phyloP scores from a whole-genome alignment of 164 flowering plant genomes.

The Saururus chinensis region DNA sequence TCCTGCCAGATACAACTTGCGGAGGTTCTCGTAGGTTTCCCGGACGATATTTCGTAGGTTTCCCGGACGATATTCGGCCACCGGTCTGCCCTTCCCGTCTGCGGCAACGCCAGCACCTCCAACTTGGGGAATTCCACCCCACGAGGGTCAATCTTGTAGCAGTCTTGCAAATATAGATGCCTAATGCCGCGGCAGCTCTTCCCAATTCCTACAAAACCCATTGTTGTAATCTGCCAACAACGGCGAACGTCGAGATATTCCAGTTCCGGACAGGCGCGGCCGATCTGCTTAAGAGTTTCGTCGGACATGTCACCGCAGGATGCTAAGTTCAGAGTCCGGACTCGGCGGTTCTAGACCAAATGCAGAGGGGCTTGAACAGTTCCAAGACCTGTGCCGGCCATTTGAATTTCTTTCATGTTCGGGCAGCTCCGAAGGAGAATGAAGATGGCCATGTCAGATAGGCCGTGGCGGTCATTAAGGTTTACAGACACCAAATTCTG shows the following conservation, averaged over 20 bases:
- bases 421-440: slow-evolving; percentile 24
- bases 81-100: slow-evolving; percentile 26
- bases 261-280: slow-evolving; percentile 30
- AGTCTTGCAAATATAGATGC: slow-evolving; percentile 23
- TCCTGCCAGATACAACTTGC: too few species aligned
- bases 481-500: slow-evolving; percentile 18
- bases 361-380: slow-evolving; percentile 2
- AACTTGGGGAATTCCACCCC: slow-evolving; percentile 19
- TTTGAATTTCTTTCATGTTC: slow-evolving; percentile 21
- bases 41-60: too few species aligned
- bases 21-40: too few species aligned
- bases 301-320: slow-evolving; percentile 19
- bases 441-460: slow-evolving; percentile 27
- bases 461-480: slow-evolving; percentile 23
- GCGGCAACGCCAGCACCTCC: slow-evolving; percentile 25
- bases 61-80: slow-evolving; percentile 3
- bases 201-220: slow-evolving; percentile 23
- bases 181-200: slow-evolving; percentile 23
- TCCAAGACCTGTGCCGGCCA: slow-evolving; percentile 42
- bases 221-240: slow-evolving; percentile 25
- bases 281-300: slow-evolving; percentile 18
- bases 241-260: slow-evolving; percentile 24
- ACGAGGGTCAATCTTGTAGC: slow-evolving; percentile 13
- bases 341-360: slow-evolving; percentile 7
- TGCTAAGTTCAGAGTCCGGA: slow-evolving; percentile 24